Percentiles rank a stretch among this genome's conserved stretches.
phyloP scores from a whole-genome alignment of 345 rosid species.

The Boechera retrofracta region DNA sequence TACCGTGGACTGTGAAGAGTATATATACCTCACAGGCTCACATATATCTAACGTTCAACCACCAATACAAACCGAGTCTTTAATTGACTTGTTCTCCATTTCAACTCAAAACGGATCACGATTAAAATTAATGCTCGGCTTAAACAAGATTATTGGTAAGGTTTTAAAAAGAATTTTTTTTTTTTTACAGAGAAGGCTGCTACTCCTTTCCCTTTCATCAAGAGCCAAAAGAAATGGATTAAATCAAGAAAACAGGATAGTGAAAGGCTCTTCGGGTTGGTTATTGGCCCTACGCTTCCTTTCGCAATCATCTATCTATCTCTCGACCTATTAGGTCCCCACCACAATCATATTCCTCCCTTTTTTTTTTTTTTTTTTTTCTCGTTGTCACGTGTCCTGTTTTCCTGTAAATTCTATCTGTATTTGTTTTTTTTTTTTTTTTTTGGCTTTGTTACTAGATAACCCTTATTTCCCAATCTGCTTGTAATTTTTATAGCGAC shows the following conservation, averaged over 20 bases:
- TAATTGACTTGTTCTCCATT: not conserved
- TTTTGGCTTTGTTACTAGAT: not conserved
- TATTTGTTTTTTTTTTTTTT: not conserved
- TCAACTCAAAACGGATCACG: not conserved
- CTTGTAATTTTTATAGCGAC: not conserved
- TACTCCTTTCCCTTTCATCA: constrained; percentile 33
- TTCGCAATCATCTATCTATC: constrained; percentile 33
- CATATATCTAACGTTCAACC: not conserved
- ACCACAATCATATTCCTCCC: constrained; percentile 28
- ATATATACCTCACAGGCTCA: not conserved
- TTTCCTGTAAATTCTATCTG: not conserved
- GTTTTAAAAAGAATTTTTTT: too few species aligned
- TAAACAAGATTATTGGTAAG: not conserved
- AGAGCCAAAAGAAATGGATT: constrained; percentile 41
- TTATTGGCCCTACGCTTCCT: constrained; percentile 38
- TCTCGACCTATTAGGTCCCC: constrained; percentile 13
- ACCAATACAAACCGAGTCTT: not conserved
- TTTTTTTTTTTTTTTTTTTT: not conserved
- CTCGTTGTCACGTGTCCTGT: constrained; percentile 38
- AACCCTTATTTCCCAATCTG: not conserved
- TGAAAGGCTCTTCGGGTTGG: constrained; percentile 31
- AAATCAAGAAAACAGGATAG: constrained; percentile 33
- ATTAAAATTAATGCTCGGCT: not conserved
- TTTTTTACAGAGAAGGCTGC: not conserved
- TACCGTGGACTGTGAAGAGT: not conserved